These are phyloP conservation scores for Calophaca sinica DNA, from an alignment of 306 rosid species.

Conservation along the genomic window DNA sequence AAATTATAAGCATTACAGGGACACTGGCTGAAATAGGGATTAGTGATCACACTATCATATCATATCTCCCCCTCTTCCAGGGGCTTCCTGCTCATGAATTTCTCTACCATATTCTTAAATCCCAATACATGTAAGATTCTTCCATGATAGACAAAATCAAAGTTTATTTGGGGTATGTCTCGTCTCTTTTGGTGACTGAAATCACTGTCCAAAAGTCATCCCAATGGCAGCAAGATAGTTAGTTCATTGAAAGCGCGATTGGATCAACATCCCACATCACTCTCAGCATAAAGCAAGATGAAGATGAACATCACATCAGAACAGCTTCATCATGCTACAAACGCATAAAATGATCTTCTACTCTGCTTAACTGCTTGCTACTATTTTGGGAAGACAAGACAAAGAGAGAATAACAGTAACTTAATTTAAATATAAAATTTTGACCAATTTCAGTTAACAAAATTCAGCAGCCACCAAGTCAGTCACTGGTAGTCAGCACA, in stretches of 20 bases:
- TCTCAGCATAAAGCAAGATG: constrained; percentile 1
- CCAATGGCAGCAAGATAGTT: background rate
- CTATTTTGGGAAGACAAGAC: background rate
- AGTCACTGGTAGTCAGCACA: constrained; percentile 19
- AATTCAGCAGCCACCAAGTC: constrained; percentile 18
- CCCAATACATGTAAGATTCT: background rate
- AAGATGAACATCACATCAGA: background rate
- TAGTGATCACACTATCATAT: background rate
- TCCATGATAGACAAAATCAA: background rate
- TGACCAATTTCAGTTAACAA: background rate
- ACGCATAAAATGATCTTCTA: background rate
- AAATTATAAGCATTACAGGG: background rate
- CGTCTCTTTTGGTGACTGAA: background rate
- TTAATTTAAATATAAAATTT: no score
- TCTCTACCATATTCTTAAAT: background rate
- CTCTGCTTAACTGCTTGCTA: background rate
- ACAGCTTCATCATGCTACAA: background rate
- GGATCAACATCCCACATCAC: constrained; percentile 3
- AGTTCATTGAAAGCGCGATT: background rate
- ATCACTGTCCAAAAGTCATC: background rate
- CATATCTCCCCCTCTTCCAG: background rate
- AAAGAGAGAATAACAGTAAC: background rate
- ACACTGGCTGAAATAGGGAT: background rate
- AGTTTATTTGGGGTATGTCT: background rate
- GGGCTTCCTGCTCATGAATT: background rate